Conservation (phyloP, 2,329 filamentous ascomycete genomes). For the Ophiostoma ulmi region DNA sequence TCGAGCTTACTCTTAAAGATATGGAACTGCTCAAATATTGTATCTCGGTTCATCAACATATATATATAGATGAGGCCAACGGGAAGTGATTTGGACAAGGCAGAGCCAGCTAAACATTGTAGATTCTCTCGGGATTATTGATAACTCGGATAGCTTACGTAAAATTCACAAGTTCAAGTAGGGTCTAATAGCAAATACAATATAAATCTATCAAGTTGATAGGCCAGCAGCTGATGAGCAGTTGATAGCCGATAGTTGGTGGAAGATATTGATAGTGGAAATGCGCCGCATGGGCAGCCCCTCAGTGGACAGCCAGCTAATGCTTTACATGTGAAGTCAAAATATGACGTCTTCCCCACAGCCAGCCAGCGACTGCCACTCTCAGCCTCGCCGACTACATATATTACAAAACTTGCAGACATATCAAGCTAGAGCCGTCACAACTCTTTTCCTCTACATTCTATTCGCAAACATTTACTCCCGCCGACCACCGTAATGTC, state of each 20-base stretch:
- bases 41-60: not conserved
- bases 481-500: conserved; percentile 45
- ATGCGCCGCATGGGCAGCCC: not conserved
- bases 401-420: not conserved
- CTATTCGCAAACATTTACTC: not conserved
- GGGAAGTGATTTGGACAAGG: not conserved
- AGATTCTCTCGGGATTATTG: not conserved
- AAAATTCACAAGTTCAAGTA: not conserved
- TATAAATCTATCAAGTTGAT: not conserved
- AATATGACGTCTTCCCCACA: conserved; percentile 15
- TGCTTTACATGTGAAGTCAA: not conserved
- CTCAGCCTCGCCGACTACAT: not conserved
- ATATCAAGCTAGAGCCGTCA: not conserved
- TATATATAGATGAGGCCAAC: not conserved
- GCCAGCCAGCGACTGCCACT: not conserved
- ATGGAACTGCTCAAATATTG: not conserved
- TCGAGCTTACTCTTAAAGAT: not conserved
- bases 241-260: not conserved
- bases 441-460: too few relatives aligned
- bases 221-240: not conserved
- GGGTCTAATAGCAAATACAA: too few relatives aligned
- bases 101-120: not conserved
- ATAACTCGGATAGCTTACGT: not conserved
- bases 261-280: not conserved
- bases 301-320: not conserved